Conservation (phyloP, 129 eudicot species). For the Smallanthus sonchifolius region DNA sequence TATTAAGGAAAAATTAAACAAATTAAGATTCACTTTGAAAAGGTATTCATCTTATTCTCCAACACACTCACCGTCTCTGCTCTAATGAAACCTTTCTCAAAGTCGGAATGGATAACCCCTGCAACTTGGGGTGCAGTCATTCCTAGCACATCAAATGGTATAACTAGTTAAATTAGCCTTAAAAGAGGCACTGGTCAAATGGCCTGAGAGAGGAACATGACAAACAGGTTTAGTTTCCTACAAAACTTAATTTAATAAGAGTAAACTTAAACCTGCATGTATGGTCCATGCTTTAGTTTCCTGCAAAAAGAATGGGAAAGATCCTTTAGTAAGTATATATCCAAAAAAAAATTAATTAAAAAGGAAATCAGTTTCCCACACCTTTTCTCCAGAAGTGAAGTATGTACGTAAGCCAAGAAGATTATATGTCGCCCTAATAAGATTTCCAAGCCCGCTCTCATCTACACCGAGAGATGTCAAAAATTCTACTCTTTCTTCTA, state of each 20-base stretch:
- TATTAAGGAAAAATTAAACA: too few species aligned
- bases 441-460: slow-evolving; percentile 97
- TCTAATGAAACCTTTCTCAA: slow-evolving; percentile 95
- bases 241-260: slow-evolving; percentile 11
- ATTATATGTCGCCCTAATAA: slow-evolving; percentile 80
- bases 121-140: slow-evolving; percentile 99
- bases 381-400: slow-evolving; percentile 97
- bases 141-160: slow-evolving; percentile 47
- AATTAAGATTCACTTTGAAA: background rate
- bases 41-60: background rate
- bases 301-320: slow-evolving; percentile 33
- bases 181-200: background rate
- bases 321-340: background rate
- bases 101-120: slow-evolving; percentile 97
- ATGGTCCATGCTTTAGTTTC: slow-evolving; percentile 99
- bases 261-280: slow-evolving; percentile 75
- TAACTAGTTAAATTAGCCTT: slow-evolving; percentile 1
- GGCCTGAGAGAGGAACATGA: background rate
- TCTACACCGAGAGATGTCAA: slow-evolving; percentile 82
- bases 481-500: slow-evolving; percentile 82
- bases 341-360: background rate
- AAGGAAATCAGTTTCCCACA: slow-evolving; percentile 8
- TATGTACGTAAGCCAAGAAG: slow-evolving; percentile 94
- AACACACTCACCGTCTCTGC: slow-evolving; percentile 84
- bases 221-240: too few species aligned